Evolutionary conservation across 768 basidiomycete genomes (phyloP), one percentile per base, ranked within the genome.

Genomic region (Hericium coralloides): DNA sequence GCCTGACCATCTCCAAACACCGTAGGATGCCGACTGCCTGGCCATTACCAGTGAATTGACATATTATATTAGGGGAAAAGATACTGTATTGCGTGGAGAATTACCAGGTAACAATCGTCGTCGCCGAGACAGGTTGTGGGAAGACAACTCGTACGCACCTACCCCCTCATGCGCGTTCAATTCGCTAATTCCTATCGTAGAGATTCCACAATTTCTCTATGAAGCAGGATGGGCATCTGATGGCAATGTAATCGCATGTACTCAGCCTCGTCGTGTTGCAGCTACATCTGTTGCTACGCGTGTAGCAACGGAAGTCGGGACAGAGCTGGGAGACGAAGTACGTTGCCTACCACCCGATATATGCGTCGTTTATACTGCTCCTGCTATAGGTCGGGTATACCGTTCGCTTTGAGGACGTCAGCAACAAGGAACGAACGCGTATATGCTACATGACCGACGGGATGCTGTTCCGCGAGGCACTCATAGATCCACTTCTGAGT

Each of bases 401-500:
- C 6, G 98, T 99, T 60, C 86, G 97, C 9, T 98, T 98, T 59
- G 97, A 99, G 68, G 92, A 97, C 63, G 83, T 95, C 53, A 90
- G 87, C 65, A 81, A 81, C 67, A 92, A 89, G 64, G 81, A 87
- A 26, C 76, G 82, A 53, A 98, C 97, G 1, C 80, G 91, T 25
- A 91, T 99, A 68, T 79, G 93, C 43, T 99, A 98, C 70, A 81
- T 98, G 82, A 99, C 97, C 36, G 97, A 99, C 69, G 97, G 97
- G 48, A 95, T 98, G 85, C 83, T 99, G 38, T 98, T 98, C 69
- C 83, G 95, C 58, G 95, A 98, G 72, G 87, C 87, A 22, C 79
- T 98, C 64, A 75, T 94, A 38, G 95, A 99, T 67, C 97, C 97
- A 17, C 70, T 98, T 26, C 77, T 99, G 53, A 92, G 87, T 67